Conservation (phyloP, 306 rosid species). For the Castanospermum australe region DNA sequence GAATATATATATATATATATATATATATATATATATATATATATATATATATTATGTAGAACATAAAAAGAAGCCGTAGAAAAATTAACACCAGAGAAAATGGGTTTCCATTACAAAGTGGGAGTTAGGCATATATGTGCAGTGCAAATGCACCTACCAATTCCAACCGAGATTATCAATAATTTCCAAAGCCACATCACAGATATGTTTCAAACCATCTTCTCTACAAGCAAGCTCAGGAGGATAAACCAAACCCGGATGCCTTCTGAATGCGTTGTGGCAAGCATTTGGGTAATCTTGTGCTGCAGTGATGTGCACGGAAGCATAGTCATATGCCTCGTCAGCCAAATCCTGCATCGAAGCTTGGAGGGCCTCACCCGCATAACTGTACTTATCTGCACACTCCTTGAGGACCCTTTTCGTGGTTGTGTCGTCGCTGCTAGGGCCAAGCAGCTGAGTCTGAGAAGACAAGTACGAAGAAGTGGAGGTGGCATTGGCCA, state of each 20-base stretch:
- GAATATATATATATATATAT: no score
- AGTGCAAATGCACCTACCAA: constrained; percentile 32
- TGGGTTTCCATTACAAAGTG: constrained; percentile 21
- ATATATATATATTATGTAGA: background rate
- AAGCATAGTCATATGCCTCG: constrained; percentile 80
- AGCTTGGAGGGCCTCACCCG: constrained; percentile 65
- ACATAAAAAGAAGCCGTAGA: background rate
- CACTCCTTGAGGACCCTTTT: constrained; percentile 68
- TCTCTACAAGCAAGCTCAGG: constrained; percentile 67
- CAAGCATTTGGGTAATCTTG: constrained; percentile 85
- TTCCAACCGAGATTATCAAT: constrained; percentile 59
- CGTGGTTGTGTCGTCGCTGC: constrained; percentile 32
- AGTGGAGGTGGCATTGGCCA: constrained; percentile 72
- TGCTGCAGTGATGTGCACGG: constrained; percentile 69
- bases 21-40: no score
- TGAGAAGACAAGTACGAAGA: constrained; percentile 71
- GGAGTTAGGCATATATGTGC: no score
- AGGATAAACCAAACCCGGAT: constrained; percentile 54
- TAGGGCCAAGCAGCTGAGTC: constrained; percentile 40
- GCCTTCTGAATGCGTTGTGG: constrained; percentile 61
- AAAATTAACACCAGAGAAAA: constrained; percentile 4
- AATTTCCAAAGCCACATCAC: constrained; percentile 80
- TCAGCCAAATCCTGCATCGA: constrained; percentile 51
- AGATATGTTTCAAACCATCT: constrained; percentile 69
- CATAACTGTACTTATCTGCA: constrained; percentile 62